Evolutionary conservation across 352 stramenopile genomes (phyloP).

Genomic region (Phytophthora agathidicida): DNA sequence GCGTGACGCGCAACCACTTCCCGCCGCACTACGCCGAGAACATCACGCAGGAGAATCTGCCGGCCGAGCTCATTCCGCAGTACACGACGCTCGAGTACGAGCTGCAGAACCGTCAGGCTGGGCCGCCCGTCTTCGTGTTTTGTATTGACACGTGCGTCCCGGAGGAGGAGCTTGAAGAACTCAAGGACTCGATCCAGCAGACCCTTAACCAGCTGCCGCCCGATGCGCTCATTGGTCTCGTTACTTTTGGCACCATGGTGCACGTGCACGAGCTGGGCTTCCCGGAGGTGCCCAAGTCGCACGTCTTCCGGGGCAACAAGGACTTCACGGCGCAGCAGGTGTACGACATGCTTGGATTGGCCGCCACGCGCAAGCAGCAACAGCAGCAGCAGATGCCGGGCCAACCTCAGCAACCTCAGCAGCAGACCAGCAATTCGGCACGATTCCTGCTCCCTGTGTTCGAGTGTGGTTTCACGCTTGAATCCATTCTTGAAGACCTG

Average conservation of each 20-base stretch:
- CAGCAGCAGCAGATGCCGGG: slow-evolving; percentile 48
- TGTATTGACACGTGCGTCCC: slow-evolving; percentile 97
- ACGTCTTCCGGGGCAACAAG: slow-evolving; percentile 99
- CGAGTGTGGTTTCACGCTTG: slow-evolving; percentile 97
- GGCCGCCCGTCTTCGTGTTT: slow-evolving; percentile 99
- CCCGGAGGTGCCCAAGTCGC: slow-evolving; percentile 95
- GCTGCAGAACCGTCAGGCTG: slow-evolving; percentile 91
- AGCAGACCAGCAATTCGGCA: slow-evolving; percentile 83
- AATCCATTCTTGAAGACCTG: slow-evolving; percentile 98
- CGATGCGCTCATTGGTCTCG: slow-evolving; percentile 97
- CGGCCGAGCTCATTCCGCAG: slow-evolving; percentile 98
- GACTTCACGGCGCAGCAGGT: slow-evolving; percentile 96
- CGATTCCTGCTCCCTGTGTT: slow-evolving; percentile 97
- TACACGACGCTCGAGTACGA: slow-evolving; percentile 99
- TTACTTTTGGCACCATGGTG: slow-evolving; percentile 99
- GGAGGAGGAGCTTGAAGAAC: slow-evolving; percentile 96
- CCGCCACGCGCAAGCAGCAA: slow-evolving; percentile 62
- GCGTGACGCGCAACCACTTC: slow-evolving; percentile 99
- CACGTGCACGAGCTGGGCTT: slow-evolving; percentile 99
- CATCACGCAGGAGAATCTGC: slow-evolving; percentile 98
- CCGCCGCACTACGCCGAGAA: slow-evolving; percentile 94
- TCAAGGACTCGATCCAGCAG: slow-evolving; percentile 99
- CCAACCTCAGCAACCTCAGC: slow-evolving; percentile 74
- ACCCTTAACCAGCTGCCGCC: slow-evolving; percentile 98
- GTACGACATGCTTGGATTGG: slow-evolving; percentile 96